These are phyloP conservation scores for Malus sieversii DNA, from an alignment of 306 rosid genomes.

Conservation along the genomic window DNA sequence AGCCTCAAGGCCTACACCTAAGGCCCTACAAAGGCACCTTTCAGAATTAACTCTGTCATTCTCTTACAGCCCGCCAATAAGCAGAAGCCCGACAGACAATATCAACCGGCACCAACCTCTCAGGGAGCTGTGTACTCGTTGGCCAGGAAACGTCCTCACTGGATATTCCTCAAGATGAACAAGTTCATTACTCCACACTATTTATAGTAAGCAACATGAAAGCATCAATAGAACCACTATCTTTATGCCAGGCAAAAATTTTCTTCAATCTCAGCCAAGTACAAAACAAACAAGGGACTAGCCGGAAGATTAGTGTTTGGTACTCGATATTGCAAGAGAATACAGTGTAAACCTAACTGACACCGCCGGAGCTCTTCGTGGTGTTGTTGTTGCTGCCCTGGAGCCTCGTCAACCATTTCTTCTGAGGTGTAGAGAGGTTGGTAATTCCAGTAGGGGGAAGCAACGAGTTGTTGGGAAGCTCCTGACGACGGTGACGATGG, in stretches of 20 bases:
- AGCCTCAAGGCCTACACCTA: too few relatives aligned
- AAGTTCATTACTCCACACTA: too few relatives aligned
- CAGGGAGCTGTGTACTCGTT: too few relatives aligned
- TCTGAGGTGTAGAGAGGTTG: slow-evolving; percentile 46
- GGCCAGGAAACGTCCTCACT: too few relatives aligned
- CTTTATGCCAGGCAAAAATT: background rate
- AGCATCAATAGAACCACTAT: background rate
- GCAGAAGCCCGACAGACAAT: too few relatives aligned
- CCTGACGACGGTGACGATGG: slow-evolving; percentile 14
- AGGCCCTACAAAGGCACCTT: too few relatives aligned
- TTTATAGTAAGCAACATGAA: too few relatives aligned
- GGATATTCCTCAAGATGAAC: too few relatives aligned
- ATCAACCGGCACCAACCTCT: too few relatives aligned
- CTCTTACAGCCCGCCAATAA: too few relatives aligned
- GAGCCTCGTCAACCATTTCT: slow-evolving; percentile 79
- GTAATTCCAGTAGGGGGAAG: slow-evolving; percentile 18
- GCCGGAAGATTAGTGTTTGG: background rate
- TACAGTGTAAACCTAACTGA: slow-evolving; percentile 10
- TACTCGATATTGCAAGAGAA: background rate
- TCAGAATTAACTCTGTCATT: too few relatives aligned
- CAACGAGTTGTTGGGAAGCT: slow-evolving; percentile 20
- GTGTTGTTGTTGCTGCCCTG: slow-evolving; percentile 31
- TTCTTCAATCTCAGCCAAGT: background rate
- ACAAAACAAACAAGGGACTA: slow-evolving; percentile 1
- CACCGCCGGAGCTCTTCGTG: slow-evolving; percentile 29